A percentile compares a stretch with the other conserved stretches of the same genome.
Evolutionary conservation across 2,329 filamentous ascomycete genomes (phyloP).

Genomic region (Lachnum nothofagi): DNA sequence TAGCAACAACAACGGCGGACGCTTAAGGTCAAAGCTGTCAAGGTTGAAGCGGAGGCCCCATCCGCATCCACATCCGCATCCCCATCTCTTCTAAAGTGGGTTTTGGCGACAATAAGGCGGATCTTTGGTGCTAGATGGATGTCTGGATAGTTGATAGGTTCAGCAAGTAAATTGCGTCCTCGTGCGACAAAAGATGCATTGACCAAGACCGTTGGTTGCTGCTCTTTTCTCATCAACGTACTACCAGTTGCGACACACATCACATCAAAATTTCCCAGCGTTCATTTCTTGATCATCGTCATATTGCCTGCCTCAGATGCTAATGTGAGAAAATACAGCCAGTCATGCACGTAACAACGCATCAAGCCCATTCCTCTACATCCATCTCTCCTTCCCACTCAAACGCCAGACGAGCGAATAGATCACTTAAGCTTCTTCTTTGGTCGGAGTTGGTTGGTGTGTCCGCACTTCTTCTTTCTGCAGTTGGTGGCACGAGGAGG

Average conservation of each 20-base stretch:
- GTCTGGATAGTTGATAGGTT: too few relatives aligned
- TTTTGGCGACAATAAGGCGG: too few relatives aligned
- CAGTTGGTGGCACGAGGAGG: slow-evolving; percentile 99
- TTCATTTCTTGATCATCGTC: slow-evolving; percentile 13
- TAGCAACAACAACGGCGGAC: not conserved
- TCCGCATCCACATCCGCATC: too few relatives aligned
- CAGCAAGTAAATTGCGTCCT: too few relatives aligned
- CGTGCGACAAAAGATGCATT: too few relatives aligned
- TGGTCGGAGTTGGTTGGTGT: slow-evolving; percentile 99
- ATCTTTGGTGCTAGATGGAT: too few relatives aligned
- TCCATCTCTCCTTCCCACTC: slow-evolving; percentile 17
- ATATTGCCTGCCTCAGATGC: slow-evolving; percentile 22
- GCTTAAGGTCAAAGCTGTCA: not conserved
- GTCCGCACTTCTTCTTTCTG: slow-evolving; percentile 99
- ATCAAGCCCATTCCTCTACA: slow-evolving; percentile 13
- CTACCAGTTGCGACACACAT: too few relatives aligned
- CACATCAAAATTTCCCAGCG: not conserved
- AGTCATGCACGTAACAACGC: slow-evolving; percentile 23
- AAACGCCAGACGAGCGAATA: slow-evolving; percentile 39
- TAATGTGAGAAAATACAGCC: slow-evolving; percentile 26
- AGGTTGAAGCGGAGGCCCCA: not conserved
- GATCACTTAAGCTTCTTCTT: slow-evolving; percentile 99
- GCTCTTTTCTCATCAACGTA: too few relatives aligned
- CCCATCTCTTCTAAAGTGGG: too few relatives aligned
- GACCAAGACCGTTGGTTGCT: too few relatives aligned